Base-by-base conservation (phyloP, 2,329 filamentous ascomycete species). In the Corynespora cassiicola region DNA sequence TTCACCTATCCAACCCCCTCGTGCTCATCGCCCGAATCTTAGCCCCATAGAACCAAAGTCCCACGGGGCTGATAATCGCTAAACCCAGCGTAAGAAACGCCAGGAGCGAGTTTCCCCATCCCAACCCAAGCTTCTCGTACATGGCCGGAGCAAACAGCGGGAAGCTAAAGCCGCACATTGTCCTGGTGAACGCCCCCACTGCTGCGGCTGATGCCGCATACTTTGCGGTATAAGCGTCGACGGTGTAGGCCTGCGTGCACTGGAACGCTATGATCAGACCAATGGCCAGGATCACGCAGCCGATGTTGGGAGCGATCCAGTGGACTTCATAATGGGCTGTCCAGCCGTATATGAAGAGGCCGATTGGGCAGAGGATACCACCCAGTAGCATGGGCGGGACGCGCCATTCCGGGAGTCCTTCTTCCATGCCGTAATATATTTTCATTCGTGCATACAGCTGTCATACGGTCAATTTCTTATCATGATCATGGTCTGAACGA, bases 211-310 rank as follows among this genome's bases (percentile, higher is more conserved):
- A 60, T 6, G 61, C 56, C 7, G 56, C 56, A 23, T 61, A 59
- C 18, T 69, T 59, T 7, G 52, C 77, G 78, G 8, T 82, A 50
- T 78, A 85, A 5, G 77, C 74, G 39, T 87, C 84, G 22, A 86
- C 78, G 2, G 86, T 74, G 48, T 88, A 88, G 10, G 80, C 80
- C 38, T 79, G 75, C 27, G 80, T 75, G 20, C 78, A 78, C 58
- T 80, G 78, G 45, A 83, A 85, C 0, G 77, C 63, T 0, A 75
- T 70, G 70, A 82, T 79, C 10, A 63, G 44, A 10, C 70, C 71
- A 6, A 68, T 43, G 1, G 77, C 77, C 3, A 80, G 66, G 1
- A 81, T 53, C 2, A 61, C 55, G 0, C 74, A 78, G 1, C 78
- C 80, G 4, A 81, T 50, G 40, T 80, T 72, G 3, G 80, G 78